phyloP scores from a whole-genome alignment of 1,139 yeast genomes.

The Debaryomycetaceae sp. region DNA sequence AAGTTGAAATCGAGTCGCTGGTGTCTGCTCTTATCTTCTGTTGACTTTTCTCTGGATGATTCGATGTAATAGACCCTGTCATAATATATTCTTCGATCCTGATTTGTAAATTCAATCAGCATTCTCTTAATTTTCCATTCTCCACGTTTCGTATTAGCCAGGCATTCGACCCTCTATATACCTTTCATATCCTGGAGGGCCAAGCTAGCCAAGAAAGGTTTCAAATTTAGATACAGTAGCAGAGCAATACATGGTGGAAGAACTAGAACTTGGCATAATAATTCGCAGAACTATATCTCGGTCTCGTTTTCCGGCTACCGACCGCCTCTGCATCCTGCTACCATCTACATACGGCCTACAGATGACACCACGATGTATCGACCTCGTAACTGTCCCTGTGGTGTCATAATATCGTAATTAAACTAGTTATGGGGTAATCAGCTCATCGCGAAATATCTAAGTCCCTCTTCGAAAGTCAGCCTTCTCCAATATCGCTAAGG shows the following conservation, averaged over 20 bases:
- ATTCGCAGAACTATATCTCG: too few species aligned
- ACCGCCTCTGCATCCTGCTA: too few species aligned
- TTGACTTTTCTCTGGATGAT: constrained; percentile 8
- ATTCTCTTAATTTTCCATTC: neutral
- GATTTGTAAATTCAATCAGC: neutral
- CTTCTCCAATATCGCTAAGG: too few species aligned
- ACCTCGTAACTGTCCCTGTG: too few species aligned
- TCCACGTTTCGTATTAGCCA: neutral
- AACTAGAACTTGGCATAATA: too few species aligned
- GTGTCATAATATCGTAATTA: too few species aligned
- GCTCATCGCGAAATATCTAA: too few species aligned
- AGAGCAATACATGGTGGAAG: neutral
- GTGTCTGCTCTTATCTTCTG: constrained; percentile 12
- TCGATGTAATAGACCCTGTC: constrained; percentile 1
- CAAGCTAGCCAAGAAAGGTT: constrained; percentile 5
- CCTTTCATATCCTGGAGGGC: neutral
- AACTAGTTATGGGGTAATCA: too few species aligned
- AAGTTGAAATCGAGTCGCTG: constrained; percentile 10
- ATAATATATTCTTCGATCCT: neutral
- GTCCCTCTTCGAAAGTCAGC: too few species aligned
- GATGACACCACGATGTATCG: too few species aligned
- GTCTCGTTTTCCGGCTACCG: too few species aligned
- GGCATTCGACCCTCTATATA: neutral
- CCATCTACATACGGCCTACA: too few species aligned
- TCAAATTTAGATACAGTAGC: neutral